A percentile compares a stretch with the other conserved stretches of the same genome.
Conservation (phyloP, 306 rosid species). For the Nissolia schottii region DNA sequence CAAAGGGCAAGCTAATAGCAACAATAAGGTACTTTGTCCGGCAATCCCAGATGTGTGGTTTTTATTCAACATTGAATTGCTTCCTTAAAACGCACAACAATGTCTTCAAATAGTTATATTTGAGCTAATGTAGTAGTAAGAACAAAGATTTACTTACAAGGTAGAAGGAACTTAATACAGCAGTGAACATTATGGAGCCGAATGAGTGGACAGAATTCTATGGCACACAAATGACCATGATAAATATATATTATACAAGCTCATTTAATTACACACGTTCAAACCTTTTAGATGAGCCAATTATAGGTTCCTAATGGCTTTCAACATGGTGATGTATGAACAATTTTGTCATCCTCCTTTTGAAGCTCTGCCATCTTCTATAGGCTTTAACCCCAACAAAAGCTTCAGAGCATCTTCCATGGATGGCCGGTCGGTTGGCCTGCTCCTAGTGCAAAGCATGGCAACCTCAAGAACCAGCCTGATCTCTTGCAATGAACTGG, state of each 20-base stretch:
- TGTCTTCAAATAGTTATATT: background rate
- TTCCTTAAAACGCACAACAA: background rate
- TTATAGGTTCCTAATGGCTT: conserved; percentile 18
- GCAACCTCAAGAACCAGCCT: conserved; percentile 64
- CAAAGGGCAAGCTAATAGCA: background rate
- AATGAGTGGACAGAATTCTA: conserved; percentile 16
- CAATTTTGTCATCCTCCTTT: conserved; percentile 30
- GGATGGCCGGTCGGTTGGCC: conserved; percentile 61
- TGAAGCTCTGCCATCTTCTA: conserved; percentile 28
- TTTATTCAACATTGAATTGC: background rate
- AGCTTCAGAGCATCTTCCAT: conserved; percentile 68
- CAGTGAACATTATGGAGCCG: background rate
- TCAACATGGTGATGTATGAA: conserved; percentile 16
- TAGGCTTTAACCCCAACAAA: conserved; percentile 49
- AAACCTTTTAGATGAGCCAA: conserved; percentile 34
- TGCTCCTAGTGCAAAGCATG: conserved; percentile 63
- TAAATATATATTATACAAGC: conserved; percentile 29
- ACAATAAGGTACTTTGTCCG: background rate
- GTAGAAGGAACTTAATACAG: background rate
- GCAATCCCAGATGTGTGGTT: background rate
- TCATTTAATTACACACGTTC: conserved; percentile 40
- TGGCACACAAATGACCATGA: conserved; percentile 24
- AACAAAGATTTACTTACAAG: background rate
- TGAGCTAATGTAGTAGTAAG: background rate
- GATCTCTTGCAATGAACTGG: conserved; percentile 46